A percentile compares a stretch with the other conserved stretches of the same genome.
phyloP scores from a whole-genome alignment of 2,329 filamentous ascomycete species.

The Thielaviopsis euricoi region DNA sequence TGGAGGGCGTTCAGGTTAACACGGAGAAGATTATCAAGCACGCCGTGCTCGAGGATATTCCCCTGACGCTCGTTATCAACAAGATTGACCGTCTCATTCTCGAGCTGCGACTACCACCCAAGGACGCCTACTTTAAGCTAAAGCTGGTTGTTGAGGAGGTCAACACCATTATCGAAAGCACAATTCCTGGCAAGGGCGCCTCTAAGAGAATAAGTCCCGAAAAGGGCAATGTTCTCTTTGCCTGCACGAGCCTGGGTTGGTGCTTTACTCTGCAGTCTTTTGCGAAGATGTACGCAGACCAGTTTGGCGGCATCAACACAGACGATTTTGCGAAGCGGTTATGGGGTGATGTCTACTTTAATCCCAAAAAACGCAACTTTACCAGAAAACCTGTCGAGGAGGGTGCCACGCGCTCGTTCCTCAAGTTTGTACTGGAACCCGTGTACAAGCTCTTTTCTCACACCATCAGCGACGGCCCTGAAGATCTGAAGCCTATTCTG shows the following conservation, averaged over 20 bases:
- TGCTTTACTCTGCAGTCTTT: slow-evolving; percentile 91
- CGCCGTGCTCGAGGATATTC: slow-evolving; percentile 75
- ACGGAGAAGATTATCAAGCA: slow-evolving; percentile 97
- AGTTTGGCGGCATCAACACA: slow-evolving; percentile 64
- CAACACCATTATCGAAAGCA: slow-evolving; percentile 86
- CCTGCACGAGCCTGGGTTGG: slow-evolving; percentile 87
- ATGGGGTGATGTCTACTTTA: slow-evolving; percentile 97
- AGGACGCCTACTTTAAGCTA: slow-evolving; percentile 95
- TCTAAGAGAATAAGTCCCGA: slow-evolving; percentile 76
- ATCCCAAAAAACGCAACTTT: slow-evolving; percentile 77
- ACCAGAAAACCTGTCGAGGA: slow-evolving; percentile 76
- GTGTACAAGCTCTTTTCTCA: slow-evolving; percentile 97
- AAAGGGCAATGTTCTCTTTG: slow-evolving; percentile 95
- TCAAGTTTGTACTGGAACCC: slow-evolving; percentile 87
- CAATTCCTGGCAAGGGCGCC: slow-evolving; percentile 65
- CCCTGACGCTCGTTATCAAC: slow-evolving; percentile 81
- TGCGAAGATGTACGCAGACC: slow-evolving; percentile 88
- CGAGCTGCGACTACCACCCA: slow-evolving; percentile 83
- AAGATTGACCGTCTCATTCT: slow-evolving; percentile 94
- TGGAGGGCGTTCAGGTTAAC: slow-evolving; percentile 97
- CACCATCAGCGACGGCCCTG: slow-evolving; percentile 78
- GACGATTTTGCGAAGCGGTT: slow-evolving; percentile 70
- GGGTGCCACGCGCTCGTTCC: slow-evolving; percentile 67
- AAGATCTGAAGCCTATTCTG: slow-evolving; percentile 66
- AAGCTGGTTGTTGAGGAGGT: slow-evolving; percentile 98